phyloP scores from a whole-genome alignment of 2,329 filamentous ascomycete genomes.

The Colletotrichum sp. region DNA sequence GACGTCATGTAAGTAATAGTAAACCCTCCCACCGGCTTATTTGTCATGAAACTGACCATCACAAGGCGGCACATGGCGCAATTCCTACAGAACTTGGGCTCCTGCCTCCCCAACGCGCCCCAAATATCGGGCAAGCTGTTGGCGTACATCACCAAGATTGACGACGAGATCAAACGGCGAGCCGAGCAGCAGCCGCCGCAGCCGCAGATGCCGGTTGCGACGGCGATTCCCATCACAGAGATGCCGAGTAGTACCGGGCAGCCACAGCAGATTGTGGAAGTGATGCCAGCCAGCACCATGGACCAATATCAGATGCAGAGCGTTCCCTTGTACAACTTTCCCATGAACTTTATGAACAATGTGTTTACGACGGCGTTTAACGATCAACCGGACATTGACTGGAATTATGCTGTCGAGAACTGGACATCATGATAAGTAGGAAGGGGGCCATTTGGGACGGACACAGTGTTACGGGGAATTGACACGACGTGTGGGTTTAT shows the following conservation, averaged over 20 bases:
- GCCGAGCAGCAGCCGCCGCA: not conserved
- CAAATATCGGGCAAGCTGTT: slow-evolving; percentile 14
- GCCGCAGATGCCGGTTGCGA: not conserved
- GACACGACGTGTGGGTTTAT: not conserved
- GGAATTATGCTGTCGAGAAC: not conserved
- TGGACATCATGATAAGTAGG: not conserved
- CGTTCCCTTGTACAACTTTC: slow-evolving; percentile 4
- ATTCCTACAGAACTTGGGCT: slow-evolving; percentile 18
- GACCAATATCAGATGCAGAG: slow-evolving; percentile 2
- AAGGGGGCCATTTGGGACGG: not conserved
- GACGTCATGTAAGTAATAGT: slow-evolving; percentile 8
- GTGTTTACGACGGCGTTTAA: slow-evolving; percentile 13
- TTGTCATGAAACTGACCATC: not conserved
- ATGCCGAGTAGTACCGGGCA: not conserved
- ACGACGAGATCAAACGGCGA: slow-evolving; percentile 1
- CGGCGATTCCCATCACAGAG: not conserved
- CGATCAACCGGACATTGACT: slow-evolving; percentile 6
- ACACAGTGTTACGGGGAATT: not conserved
- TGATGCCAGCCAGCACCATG: not conserved
- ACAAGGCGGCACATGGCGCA: slow-evolving; percentile 10
- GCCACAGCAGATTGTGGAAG: not conserved
- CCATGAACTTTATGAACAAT: slow-evolving; percentile 1
- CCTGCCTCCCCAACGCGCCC: slow-evolving; percentile 16
- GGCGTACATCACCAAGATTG: slow-evolving; percentile 19
- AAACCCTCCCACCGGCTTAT: not conserved